These are phyloP conservation scores for Prosopis cineraria DNA, from an alignment of 306 rosid genomes.

Conservation along the genomic window DNA sequence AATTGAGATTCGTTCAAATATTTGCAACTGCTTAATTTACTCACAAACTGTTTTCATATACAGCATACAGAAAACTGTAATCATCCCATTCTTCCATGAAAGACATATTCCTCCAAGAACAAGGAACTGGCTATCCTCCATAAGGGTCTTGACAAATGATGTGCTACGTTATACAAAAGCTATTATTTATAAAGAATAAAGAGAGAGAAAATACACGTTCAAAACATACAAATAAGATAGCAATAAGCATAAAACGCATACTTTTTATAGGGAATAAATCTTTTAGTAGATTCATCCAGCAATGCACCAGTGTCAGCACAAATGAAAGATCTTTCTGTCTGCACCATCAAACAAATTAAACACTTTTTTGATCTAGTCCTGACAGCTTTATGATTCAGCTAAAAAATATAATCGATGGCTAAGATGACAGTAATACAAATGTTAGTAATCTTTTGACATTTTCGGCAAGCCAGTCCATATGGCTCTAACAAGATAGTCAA, in stretches of 20 bases:
- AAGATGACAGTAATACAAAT: not conserved
- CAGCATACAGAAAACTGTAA: not conserved
- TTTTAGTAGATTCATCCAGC: constrained; percentile 56
- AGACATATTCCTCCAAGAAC: constrained; percentile 20
- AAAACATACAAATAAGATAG: constrained; percentile 24
- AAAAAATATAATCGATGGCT: not conserved
- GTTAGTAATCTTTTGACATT: not conserved
- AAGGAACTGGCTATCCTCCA: constrained; percentile 8
- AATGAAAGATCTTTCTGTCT: constrained; percentile 78
- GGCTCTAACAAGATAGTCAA: not conserved
- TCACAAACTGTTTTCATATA: not conserved
- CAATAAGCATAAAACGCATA: constrained; percentile 41
- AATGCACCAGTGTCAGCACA: constrained; percentile 94
- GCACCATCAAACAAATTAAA: constrained; percentile 45
- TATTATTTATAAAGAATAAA: not conserved
- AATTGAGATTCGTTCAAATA: not conserved
- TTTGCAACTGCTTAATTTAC: constrained; percentile 18
- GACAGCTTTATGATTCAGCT: not conserved
- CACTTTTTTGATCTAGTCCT: constrained; percentile 10
- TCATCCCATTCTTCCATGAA: constrained; percentile 13
- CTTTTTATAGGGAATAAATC: constrained; percentile 71
- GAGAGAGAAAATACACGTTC: not conserved
- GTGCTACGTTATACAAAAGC: constrained; percentile 20
- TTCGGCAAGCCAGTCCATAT: not conserved
- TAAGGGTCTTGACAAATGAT: constrained; percentile 7